Percentiles rank a stretch among this genome's conserved stretches.
These are phyloP conservation scores for Acephala macrosclerotiorum DNA, from an alignment of 2,329 filamentous ascomycete species.

Conservation along the genomic window DNA sequence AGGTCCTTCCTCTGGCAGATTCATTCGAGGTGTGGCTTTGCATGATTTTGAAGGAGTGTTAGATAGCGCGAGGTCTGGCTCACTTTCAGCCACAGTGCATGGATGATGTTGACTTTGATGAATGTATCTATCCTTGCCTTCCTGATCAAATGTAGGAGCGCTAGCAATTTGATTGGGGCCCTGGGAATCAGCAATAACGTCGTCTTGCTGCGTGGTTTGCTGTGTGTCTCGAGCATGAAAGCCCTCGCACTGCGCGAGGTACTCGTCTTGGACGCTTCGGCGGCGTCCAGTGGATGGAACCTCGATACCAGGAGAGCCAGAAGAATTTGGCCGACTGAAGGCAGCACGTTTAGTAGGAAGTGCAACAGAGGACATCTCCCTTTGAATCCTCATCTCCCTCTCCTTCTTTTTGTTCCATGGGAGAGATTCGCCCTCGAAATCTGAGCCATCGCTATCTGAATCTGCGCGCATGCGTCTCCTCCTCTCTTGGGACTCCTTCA, in stretches of 20 bases:
- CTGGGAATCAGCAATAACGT: slow-evolving; percentile 42
- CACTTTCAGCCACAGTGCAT: background rate
- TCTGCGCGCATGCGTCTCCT: slow-evolving; percentile 19
- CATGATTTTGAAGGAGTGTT: background rate
- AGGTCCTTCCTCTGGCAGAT: background rate
- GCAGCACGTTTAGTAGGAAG: slow-evolving; percentile 17
- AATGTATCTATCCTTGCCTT: too few species aligned
- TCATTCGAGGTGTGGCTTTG: background rate
- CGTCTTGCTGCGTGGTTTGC: slow-evolving; percentile 30
- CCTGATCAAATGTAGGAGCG: too few species aligned
- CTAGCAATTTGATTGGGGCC: background rate
- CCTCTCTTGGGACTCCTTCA: slow-evolving; percentile 42
- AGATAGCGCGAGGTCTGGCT: background rate
- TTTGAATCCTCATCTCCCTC: slow-evolving; percentile 27
- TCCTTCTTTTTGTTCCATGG: slow-evolving; percentile 13
- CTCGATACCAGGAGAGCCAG: slow-evolving; percentile 20
- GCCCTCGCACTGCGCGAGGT: slow-evolving; percentile 38
- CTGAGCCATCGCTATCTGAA: slow-evolving; percentile 35
- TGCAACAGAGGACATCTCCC: slow-evolving; percentile 29
- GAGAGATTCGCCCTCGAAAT: slow-evolving; percentile 29
- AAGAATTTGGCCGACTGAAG: slow-evolving; percentile 21
- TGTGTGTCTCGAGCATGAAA: slow-evolving; percentile 38
- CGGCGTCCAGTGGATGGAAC: slow-evolving; percentile 35
- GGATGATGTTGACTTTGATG: background rate
- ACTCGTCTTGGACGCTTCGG: slow-evolving; percentile 38